These are phyloP conservation scores for Trebouxia sp. DNA, from an alignment of 139 green algal genomes.

Conservation along the genomic window DNA sequence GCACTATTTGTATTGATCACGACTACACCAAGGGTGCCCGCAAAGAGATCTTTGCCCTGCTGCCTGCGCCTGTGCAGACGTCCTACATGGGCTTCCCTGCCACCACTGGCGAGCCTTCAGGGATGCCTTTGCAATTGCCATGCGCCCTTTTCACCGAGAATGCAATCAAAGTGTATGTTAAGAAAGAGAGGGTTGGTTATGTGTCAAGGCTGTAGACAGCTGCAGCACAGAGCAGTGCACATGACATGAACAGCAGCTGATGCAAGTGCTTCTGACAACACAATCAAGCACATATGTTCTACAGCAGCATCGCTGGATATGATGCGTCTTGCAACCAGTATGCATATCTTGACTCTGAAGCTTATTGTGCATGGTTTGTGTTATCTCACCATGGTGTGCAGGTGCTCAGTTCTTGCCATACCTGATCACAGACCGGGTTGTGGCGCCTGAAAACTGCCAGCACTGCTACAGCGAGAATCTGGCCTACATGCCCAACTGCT, in stretches of 20 bases:
- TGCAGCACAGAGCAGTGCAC: background rate
- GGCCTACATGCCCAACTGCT: slow-evolving; percentile 87
- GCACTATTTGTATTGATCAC: too few relatives aligned
- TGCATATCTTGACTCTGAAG: too few relatives aligned
- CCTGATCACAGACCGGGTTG: slow-evolving; percentile 83
- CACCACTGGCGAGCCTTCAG: slow-evolving; percentile 60
- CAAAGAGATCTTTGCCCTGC: slow-evolving; percentile 91
- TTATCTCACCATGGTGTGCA: too few relatives aligned
- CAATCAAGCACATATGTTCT: background rate
- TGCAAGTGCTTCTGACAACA: background rate
- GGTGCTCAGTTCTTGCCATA: slow-evolving; percentile 73
- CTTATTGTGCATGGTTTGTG: too few relatives aligned
- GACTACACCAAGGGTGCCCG: slow-evolving; percentile 28
- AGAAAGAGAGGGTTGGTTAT: background rate
- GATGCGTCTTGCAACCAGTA: too few relatives aligned
- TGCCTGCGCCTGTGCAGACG: slow-evolving; percentile 79
- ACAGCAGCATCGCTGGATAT: too few relatives aligned
- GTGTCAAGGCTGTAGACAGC: background rate
- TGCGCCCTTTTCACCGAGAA: too few relatives aligned
- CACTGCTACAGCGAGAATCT: slow-evolving; percentile 85
- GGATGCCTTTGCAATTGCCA: too few relatives aligned
- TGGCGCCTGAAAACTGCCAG: slow-evolving; percentile 44
- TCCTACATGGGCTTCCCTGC: slow-evolving; percentile 90
- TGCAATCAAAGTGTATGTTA: too few relatives aligned
- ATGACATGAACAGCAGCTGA: too few relatives aligned